Percentiles rank a stretch among this genome's conserved stretches.
phyloP scores from a whole-genome alignment of 2,329 filamentous ascomycete species.

The Monosporascus sp. region DNA sequence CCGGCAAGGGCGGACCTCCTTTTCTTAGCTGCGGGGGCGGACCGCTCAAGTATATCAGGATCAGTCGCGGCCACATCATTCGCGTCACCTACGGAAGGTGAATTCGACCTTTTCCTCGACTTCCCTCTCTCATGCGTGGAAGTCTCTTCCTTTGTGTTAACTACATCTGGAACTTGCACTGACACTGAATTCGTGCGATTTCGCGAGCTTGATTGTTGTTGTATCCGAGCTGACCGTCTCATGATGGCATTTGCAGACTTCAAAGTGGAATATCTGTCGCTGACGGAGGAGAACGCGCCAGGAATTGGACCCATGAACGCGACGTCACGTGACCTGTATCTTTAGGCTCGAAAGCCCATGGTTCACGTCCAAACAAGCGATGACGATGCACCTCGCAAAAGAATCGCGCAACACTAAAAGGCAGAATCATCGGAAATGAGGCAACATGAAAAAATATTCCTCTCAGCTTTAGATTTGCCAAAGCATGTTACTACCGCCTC shows the following conservation, averaged over 20 bases:
- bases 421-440: too few relatives aligned
- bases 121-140: background rate
- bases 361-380: too few relatives aligned
- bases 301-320: too few relatives aligned
- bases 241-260: background rate
- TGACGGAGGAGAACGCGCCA: too few relatives aligned
- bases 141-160: background rate
- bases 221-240: background rate
- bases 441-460: too few relatives aligned
- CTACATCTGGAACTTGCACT: background rate
- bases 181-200: background rate
- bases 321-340: too few relatives aligned
- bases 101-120: background rate
- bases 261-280: too few relatives aligned
- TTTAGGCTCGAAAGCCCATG: too few relatives aligned
- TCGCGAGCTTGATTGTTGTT: background rate
- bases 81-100: constrained; percentile 6
- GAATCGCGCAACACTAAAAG: too few relatives aligned
- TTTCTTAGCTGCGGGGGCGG: constrained; percentile 1
- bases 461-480: too few relatives aligned
- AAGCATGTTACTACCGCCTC: too few relatives aligned
- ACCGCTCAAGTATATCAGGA: constrained; percentile 6
- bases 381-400: too few relatives aligned
- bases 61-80: constrained; percentile 12
- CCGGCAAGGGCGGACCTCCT: constrained; percentile 17